These are phyloP conservation scores for Neurospora sp. DNA, from an alignment of 495 filamentous ascomycete species.

Conservation along the genomic window DNA sequence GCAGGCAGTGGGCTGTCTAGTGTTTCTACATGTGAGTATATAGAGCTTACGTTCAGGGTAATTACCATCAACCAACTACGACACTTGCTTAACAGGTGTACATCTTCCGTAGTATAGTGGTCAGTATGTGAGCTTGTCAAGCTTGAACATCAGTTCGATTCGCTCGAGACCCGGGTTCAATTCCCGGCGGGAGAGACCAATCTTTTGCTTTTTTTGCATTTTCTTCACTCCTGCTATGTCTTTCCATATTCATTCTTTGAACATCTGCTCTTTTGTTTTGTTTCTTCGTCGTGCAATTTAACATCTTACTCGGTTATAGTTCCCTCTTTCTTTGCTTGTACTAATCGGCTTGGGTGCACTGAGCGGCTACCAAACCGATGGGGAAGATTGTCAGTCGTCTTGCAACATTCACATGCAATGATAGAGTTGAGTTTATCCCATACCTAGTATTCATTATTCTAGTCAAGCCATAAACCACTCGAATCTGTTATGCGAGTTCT, in stretches of 20 bases:
- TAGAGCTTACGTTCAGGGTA: fast-evolving
- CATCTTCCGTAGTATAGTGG: not conserved
- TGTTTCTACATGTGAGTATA: not conserved
- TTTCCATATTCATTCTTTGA: not conserved
- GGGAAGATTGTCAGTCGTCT: not conserved
- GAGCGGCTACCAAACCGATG: not conserved
- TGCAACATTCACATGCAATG: not conserved
- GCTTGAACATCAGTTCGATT: not conserved
- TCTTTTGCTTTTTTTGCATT: not conserved
- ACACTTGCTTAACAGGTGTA: not conserved
- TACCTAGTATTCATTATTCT: not conserved
- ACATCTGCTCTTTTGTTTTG: not conserved
- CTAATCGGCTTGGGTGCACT: not conserved
- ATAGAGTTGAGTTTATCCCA: not conserved
- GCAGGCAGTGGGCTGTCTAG: not conserved
- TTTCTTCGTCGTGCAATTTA: not conserved
- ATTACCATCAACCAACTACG: not conserved
- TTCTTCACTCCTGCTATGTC: not conserved
- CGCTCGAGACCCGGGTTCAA: too few relatives aligned
- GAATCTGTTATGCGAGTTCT: not conserved
- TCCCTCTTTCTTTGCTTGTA: not conserved
- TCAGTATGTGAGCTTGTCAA: not conserved
- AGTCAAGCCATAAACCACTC: not conserved
- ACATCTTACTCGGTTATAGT: not conserved
- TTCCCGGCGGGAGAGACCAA: not conserved